Percentiles rank a stretch among this genome's conserved stretches.
Evolutionary conservation across 192 early-diverging fungal species (phyloP).

Genomic region (Diversispora eburnea): DNA sequence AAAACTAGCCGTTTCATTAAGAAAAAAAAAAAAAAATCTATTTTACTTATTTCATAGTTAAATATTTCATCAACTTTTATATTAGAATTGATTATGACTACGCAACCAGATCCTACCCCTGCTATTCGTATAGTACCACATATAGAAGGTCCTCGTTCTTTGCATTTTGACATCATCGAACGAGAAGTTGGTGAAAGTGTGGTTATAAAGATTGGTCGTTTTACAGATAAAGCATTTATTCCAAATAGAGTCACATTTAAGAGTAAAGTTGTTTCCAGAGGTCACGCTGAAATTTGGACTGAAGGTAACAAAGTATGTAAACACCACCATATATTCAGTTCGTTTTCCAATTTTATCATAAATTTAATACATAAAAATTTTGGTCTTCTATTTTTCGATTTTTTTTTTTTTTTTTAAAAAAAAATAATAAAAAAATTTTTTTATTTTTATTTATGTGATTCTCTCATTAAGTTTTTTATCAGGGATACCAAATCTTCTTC

Average conservation of each 20-base stretch:
- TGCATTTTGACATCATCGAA: constrained; percentile 54
- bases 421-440: constrained; percentile 34
- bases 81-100: no score
- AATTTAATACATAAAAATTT: no score
- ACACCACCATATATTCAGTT: background rate
- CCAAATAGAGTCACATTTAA: constrained; percentile 78
- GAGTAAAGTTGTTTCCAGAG: constrained; percentile 90
- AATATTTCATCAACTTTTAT: no score
- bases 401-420: no score
- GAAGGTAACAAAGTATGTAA: constrained; percentile 59
- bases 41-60: no score
- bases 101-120: constrained; percentile 1
- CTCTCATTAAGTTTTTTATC: constrained; percentile 70
- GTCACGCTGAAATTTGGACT: constrained; percentile 91
- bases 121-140: constrained; percentile 59
- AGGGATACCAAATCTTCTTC: constrained; percentile 95
- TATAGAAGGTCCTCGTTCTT: constrained; percentile 47
- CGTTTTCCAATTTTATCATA: no score
- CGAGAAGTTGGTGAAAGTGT: constrained; percentile 58
- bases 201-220: constrained; percentile 68
- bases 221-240: constrained; percentile 58
- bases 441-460: constrained; percentile 13
- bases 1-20: no score
- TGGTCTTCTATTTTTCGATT: no score
- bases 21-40: no score